These are phyloP conservation scores for Fusarium odoratissimum DNA, from an alignment of 2,329 filamentous ascomycete genomes.

Conservation along the genomic window DNA sequence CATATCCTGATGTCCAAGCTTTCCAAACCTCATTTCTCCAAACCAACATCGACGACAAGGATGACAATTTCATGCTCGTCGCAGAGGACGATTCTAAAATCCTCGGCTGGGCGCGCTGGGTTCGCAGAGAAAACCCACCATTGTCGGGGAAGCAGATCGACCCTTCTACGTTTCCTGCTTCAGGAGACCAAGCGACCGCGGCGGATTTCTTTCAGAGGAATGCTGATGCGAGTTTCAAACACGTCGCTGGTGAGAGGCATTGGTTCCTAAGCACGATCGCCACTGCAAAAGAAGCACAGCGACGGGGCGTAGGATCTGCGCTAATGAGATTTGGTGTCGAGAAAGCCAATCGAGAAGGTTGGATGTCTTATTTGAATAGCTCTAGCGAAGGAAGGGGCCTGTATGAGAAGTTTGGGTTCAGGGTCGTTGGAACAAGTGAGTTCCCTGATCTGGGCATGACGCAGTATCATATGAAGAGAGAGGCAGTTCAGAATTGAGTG, in stretches of 20 bases:
- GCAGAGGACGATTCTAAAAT: slow-evolving; percentile 38
- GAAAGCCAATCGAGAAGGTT: slow-evolving; percentile 45
- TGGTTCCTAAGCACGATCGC: slow-evolving; percentile 52
- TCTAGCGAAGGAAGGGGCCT: slow-evolving; percentile 42
- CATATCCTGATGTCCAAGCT: slow-evolving; percentile 38
- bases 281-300: slow-evolving; percentile 48
- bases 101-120: slow-evolving; percentile 52
- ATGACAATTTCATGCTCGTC: slow-evolving; percentile 48
- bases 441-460: slow-evolving; percentile 37
- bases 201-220: slow-evolving; percentile 55
- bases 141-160: slow-evolving; percentile 39
- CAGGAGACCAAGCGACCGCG: slow-evolving; percentile 49
- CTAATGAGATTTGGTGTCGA: slow-evolving; percentile 50
- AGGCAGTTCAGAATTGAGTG: slow-evolving; percentile 10
- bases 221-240: slow-evolving; percentile 31
- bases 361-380: slow-evolving; percentile 46
- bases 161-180: slow-evolving; percentile 39
- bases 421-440: slow-evolving; percentile 33
- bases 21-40: slow-evolving; percentile 39
- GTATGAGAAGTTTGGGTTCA: slow-evolving; percentile 48
- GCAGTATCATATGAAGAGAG: slow-evolving; percentile 49
- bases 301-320: slow-evolving; percentile 48
- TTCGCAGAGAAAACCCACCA: slow-evolving; percentile 41
- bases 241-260: slow-evolving; percentile 43
- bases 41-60: slow-evolving; percentile 44